Conservation (phyloP, 345 rosid species). For the Populus euphratica region DNA sequence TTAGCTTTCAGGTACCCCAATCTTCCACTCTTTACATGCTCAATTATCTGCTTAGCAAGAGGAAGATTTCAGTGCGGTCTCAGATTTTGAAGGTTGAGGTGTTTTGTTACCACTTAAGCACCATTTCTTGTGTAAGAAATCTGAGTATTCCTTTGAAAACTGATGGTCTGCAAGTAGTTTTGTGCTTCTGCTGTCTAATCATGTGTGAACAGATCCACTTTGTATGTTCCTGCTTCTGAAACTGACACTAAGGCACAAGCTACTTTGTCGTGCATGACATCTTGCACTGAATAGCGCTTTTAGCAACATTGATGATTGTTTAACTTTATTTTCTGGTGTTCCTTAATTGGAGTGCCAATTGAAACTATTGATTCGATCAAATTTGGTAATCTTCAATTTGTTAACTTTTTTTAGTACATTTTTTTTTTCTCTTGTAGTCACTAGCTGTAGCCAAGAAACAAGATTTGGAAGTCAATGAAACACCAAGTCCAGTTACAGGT, state of each 20-base stretch:
- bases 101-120: no score
- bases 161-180: no score
- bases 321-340: background rate
- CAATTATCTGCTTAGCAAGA: background rate
- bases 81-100: no score
- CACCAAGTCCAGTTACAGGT: conserved; percentile 6
- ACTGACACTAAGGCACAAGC: background rate
- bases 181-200: no score
- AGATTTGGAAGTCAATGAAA: conserved; percentile 19
- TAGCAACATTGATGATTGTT: background rate
- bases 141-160: no score
- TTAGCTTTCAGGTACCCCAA: background rate
- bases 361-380: background rate
- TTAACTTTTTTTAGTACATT: conserved; percentile 3
- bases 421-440: conserved; percentile 22
- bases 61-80: no score
- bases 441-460: conserved; percentile 32
- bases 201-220: background rate
- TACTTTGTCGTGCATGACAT: background rate
- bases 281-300: background rate
- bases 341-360: background rate
- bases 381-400: background rate
- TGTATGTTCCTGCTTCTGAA: background rate
- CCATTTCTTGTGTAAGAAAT: no score
- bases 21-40: background rate